Base-by-base conservation (phyloP, 345 rosid genomes). In the Euphorbia pulcherrima region DNA sequence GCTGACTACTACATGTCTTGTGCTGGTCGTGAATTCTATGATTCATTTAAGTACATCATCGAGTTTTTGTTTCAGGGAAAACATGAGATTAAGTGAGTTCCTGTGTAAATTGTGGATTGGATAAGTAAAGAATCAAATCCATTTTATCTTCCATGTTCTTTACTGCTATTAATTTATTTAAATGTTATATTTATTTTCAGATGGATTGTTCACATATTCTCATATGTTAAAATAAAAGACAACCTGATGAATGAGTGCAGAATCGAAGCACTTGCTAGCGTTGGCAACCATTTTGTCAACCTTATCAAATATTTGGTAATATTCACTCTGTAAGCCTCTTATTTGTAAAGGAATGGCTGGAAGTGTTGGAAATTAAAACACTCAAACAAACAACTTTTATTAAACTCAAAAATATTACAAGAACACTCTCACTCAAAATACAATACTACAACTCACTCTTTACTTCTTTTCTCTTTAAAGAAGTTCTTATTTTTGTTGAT, bases 11-110 rank as follows among this genome's bases (percentile, higher is more conserved):
- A 94, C 79, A 94, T 87, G 99, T 83, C 82, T 68, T 92, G 93
- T 78, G 99, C 99, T 72, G 90, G 91, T 68, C 68, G 80, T 66
- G 99, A 94, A 79, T 94, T 97, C 81, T 94, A 89, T 79, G 97
- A 96, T 75, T 92, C 96, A 72, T 82, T 94, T 80, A 84, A 71
- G 83, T 89, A 82, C 71, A 89, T 91, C 77, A 87, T 94, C 57
- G 84, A 27, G 67, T 68, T 72, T 71, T 73, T 94, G 88, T 97
- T 94, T 81, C 89, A 83, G 76, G 97, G 96, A 68, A 1, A 23
- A 5, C 81, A 69, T 33, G 99, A 94, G 74, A 86, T 48, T 75
- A 24, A 12, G 99, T 92, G 82, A 84, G 97, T 74, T 72, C n/a
- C n/a, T 18, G 44, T 59, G 23, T 62, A 12, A 50, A 52, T 41